Conservation (phyloP, 2,329 filamentous ascomycete genomes). For the Neonectria magnoliae region DNA sequence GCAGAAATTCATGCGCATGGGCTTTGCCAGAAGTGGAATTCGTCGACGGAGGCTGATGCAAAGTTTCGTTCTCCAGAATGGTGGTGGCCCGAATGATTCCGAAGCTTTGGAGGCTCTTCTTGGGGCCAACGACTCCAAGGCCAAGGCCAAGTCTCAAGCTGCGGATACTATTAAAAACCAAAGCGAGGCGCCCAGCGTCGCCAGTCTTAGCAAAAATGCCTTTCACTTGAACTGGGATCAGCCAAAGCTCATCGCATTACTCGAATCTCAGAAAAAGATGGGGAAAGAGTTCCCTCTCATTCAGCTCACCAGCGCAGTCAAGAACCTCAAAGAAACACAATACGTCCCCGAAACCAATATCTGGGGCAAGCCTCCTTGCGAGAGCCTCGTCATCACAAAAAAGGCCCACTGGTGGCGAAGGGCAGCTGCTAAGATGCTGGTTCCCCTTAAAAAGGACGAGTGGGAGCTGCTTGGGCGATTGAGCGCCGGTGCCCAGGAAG, state of each 20-base stretch:
- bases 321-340: constrained; percentile 46
- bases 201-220: constrained; percentile 26
- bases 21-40: constrained; percentile 64
- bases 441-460: constrained; percentile 63
- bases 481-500: constrained; percentile 52
- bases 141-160: not conserved
- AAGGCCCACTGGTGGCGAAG: constrained; percentile 59
- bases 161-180: not conserved
- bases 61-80: constrained; percentile 48
- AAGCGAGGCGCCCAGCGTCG: not conserved
- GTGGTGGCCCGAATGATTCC: constrained; percentile 50
- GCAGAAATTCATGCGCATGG: constrained; percentile 57
- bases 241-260: constrained; percentile 54
- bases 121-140: constrained; percentile 10
- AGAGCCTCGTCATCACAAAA: constrained; percentile 54
- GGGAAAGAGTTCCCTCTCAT: constrained; percentile 38
- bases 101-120: constrained; percentile 51
- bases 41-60: constrained; percentile 60
- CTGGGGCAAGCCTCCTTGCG: constrained; percentile 59
- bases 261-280: constrained; percentile 53
- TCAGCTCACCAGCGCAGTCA: constrained; percentile 43
- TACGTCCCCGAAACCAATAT: constrained; percentile 55
- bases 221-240: constrained; percentile 63
- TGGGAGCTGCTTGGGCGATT: constrained; percentile 66
- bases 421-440: constrained; percentile 58